Base-by-base conservation (phyloP, 345 rosid genomes). In the Ricinus communis region DNA sequence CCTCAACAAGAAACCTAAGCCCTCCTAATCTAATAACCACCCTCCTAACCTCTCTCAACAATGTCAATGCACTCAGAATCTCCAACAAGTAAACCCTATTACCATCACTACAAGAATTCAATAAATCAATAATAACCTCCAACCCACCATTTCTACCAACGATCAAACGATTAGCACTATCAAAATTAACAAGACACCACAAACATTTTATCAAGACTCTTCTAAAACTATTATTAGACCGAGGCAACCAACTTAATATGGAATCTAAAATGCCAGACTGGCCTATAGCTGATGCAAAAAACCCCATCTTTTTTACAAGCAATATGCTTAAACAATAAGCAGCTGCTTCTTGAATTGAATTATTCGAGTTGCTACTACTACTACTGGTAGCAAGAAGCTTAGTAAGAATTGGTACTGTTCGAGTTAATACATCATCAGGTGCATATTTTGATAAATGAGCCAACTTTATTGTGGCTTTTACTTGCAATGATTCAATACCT, bases 11-110 rank as follows among this genome's bases (percentile, higher is more conserved):
- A 82, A 73, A 87, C 66, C 74, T 66, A 11, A 89, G 65, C 72
- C 88, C 84, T 38, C 85, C 79, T 41, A 79, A 72, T 68, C 79
- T 60, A 60, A 52, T 52, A 69, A 87, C 76, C 40, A 65, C 71
- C 62, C 82, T 83, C 80, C 90, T 83, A 30, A 85, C 79, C 70
- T 84, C 86, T 77, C 82, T 76, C 60, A 80, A 61, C 41, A 82
- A 75, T 8, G 90, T 51, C 75, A 87, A 63, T 40, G 87, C 87
- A 73, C 85, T 87, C 77, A 87, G 82, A 76, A 83, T 83, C 83
- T 87, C 90, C 36, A 89, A 77, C 83, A 86, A 69, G 61, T 75
- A 86, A 74, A 75, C 69, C 78, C 77, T 79, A 47, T 70, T 62
- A 30, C 56, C 60, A 73, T 77, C 85, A 55, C 46, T 55, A 43